phyloP scores from a whole-genome alignment of 176 grass and related monocot genomes.

The Bolboschoenus planiculmis region DNA sequence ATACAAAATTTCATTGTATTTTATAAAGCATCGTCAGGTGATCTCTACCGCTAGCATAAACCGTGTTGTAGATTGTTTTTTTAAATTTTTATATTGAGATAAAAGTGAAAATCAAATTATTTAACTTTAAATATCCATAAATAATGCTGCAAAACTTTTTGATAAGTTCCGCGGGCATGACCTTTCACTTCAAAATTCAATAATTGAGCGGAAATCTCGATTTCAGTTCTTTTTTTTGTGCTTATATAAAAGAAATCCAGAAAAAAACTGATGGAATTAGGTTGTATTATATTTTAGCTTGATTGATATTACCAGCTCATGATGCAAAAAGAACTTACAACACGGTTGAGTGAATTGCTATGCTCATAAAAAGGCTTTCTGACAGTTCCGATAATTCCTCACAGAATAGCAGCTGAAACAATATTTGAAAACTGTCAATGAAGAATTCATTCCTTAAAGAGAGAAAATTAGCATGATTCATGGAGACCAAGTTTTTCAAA shows the following conservation, averaged over 20 bases:
- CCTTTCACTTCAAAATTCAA: too few relatives aligned
- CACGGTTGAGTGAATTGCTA: not conserved
- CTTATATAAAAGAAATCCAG: not conserved
- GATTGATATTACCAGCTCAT: not conserved
- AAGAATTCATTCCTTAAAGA: not conserved
- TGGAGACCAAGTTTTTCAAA: not conserved
- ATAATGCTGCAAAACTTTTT: too few relatives aligned
- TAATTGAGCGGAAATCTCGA: too few relatives aligned
- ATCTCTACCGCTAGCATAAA: too few relatives aligned
- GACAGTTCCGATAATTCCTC: not conserved
- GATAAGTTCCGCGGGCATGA: too few relatives aligned
- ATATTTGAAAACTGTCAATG: not conserved
- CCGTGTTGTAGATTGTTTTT: too few relatives aligned
- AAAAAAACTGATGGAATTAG: not conserved
- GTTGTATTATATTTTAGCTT: not conserved
- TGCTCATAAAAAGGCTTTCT: not conserved
- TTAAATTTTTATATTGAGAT: too few relatives aligned
- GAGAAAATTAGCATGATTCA: not conserved
- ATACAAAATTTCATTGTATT: too few relatives aligned
- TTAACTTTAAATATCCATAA: too few relatives aligned
- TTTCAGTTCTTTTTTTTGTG: too few relatives aligned
- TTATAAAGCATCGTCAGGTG: too few relatives aligned
- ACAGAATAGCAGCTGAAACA: not conserved
- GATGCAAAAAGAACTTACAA: not conserved
- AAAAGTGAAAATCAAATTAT: too few relatives aligned